A percentile compares a stretch with the other conserved stretches of the same genome.
These are phyloP conservation scores for Wallacemonas sp. DNA, from an alignment of 208 protist species.

Conservation along the genomic window DNA sequence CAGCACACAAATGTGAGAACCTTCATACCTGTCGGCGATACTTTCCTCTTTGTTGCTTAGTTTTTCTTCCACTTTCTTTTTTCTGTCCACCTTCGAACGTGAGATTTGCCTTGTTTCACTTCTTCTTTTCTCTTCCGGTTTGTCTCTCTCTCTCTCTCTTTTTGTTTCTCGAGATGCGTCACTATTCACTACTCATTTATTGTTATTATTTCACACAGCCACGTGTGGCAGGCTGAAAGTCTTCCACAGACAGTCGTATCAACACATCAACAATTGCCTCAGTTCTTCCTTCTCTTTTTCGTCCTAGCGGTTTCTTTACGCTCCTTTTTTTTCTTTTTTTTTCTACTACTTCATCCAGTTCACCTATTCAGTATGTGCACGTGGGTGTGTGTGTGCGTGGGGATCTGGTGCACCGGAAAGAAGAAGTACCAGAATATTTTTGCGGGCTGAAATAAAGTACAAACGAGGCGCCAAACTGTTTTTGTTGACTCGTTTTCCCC, in stretches of 20 bases:
- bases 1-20: too few species aligned
- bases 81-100: background rate
- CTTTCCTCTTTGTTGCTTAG: background rate
- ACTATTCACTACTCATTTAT: background rate
- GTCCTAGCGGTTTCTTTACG: background rate
- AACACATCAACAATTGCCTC: too few species aligned
- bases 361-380: too few species aligned
- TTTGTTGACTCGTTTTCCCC: too few species aligned
- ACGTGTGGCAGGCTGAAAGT: too few species aligned
- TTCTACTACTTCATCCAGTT: background rate
- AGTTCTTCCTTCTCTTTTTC: background rate
- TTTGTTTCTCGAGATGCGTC: background rate
- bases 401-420: too few species aligned
- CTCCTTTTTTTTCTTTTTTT: background rate
- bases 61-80: constrained; percentile 5
- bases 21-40: background rate
- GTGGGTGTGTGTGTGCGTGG: too few species aligned
- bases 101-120: background rate
- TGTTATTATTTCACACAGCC: too few species aligned
- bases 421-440: too few species aligned
- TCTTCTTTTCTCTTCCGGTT: background rate
- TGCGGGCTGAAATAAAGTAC: too few species aligned
- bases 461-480: too few species aligned
- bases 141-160: background rate
- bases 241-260: too few species aligned